Conservation (phyloP, 257 asterid species). For the Fraxinus cuspidata region DNA sequence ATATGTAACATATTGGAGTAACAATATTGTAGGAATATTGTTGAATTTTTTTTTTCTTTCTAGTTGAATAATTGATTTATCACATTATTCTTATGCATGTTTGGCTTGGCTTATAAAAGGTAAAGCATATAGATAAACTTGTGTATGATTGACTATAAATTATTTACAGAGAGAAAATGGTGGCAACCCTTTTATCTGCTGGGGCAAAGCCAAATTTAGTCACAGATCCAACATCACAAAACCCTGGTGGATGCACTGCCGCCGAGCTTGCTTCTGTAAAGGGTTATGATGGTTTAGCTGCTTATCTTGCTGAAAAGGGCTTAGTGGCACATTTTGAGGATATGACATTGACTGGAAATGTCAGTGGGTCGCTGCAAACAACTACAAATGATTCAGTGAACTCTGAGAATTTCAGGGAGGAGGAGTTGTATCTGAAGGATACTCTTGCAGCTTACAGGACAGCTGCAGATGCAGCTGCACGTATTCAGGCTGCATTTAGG, state of each 20-base stretch:
- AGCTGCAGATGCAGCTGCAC: conserved; percentile 99
- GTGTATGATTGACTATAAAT: conserved; percentile 20
- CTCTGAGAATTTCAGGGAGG: conserved; percentile 60
- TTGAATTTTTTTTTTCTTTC: background rate
- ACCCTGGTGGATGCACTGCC: conserved; percentile 79
- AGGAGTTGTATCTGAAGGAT: conserved; percentile 73
- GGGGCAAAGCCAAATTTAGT: conserved; percentile 93
- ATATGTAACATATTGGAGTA: background rate
- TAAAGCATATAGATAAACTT: background rate
- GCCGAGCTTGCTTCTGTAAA: conserved; percentile 90
- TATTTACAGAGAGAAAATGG: conserved; percentile 86
- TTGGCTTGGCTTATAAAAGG: background rate
- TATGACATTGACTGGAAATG: conserved; percentile 94
- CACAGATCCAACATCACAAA: conserved; percentile 78
- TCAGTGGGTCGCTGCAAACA: conserved; percentile 77
- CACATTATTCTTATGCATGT: background rate
- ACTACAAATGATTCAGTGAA: conserved; percentile 37
- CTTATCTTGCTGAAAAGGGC: conserved; percentile 95
- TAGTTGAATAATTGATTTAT: background rate
- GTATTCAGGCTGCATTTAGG: conserved; percentile 91
- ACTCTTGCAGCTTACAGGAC: conserved; percentile 88
- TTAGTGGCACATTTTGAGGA: conserved; percentile 82
- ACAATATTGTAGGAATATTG: background rate
- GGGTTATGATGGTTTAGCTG: conserved; percentile 88
- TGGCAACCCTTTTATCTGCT: conserved; percentile 83